Base-by-base conservation (phyloP, 1,284 basidiomycete genomes). In the Tilletia caries region DNA sequence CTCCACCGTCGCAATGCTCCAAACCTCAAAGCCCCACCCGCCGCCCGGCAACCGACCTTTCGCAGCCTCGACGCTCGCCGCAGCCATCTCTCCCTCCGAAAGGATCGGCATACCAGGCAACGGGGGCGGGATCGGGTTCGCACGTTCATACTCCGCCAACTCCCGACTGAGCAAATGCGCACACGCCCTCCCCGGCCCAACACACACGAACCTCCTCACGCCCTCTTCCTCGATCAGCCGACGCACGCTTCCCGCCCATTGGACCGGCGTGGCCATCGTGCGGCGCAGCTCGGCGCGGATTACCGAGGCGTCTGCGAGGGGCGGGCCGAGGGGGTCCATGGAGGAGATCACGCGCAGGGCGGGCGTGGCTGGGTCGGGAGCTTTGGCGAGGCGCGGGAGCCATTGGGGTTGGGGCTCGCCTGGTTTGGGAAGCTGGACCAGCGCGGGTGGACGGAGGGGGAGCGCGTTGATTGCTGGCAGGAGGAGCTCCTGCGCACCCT, bases 111-210 rank as follows among this genome's bases (percentile, higher is more conserved):
- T n/a, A n/a, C n/a, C n/a, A n/a, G n/a, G n/a, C n/a, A n/a, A n/a
- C n/a, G n/a, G 44, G 77, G 77, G 52, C 71, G 68, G 67, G 76
- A 74, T 10, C 32, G 58, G 58, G 18, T 62, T 25, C 15, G 58
- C 29, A 23, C 58, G 58, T 50, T 54, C 48, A 33, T 52, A 58
- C 58, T 62, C 58, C 8, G 79, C 79, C 18, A 82, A 72, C 67
- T 83, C 81, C 46, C 79, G 79, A 64, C 78, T 79, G 15, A 83
- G 69, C 69, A 82, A 71, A 67, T 83, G 79, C 1, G 80, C 81
- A 41, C 78, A 78, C 13, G 80, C 79, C 2, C 79, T 70, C 0
- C 80, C 80, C 0, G 80, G 81, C 1, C 81, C 81, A 15, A 83
- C 62, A 65, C 81, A 83, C 32, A 83, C 71, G 41, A 83, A 83